These are phyloP conservation scores for Ascochyta fabae DNA, from an alignment of 2,329 filamentous ascomycete genomes.

Conservation along the genomic window DNA sequence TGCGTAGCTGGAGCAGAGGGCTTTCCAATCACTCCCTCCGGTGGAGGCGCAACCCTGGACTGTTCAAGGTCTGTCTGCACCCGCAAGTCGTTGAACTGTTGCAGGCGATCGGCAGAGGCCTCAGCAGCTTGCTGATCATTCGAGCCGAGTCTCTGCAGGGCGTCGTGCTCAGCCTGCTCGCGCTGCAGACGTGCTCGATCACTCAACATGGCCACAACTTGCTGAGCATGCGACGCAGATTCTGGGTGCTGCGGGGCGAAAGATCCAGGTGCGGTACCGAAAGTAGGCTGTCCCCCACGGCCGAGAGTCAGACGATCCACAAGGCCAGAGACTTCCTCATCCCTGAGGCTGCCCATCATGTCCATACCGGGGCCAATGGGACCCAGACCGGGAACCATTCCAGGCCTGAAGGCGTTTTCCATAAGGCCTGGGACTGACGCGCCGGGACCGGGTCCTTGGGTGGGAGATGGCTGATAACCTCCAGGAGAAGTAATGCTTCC, in stretches of 20 bases:
- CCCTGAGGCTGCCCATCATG: slow-evolving; percentile 58
- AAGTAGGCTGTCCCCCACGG: slow-evolving; percentile 56
- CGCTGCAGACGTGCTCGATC: slow-evolving; percentile 66
- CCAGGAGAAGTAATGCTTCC: slow-evolving; percentile 91
- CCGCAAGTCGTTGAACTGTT: slow-evolving; percentile 81
- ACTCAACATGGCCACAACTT: slow-evolving; percentile 66
- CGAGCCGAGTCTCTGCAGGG: slow-evolving; percentile 40
- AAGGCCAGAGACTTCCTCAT: slow-evolving; percentile 72
- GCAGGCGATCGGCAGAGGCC: slow-evolving; percentile 70
- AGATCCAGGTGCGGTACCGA: slow-evolving; percentile 54
- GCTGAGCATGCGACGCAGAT: slow-evolving; percentile 58
- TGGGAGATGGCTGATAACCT: slow-evolving; percentile 68
- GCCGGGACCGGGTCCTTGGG: slow-evolving; percentile 57
- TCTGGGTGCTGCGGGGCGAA: slow-evolving; percentile 58
- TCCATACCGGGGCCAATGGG: slow-evolving; percentile 55
- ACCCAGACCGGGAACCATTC: slow-evolving; percentile 50
- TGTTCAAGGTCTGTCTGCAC: slow-evolving; percentile 70
- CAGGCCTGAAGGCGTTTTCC: slow-evolving; percentile 61
- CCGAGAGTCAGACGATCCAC: slow-evolving; percentile 70
- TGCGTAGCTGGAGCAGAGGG: slow-evolving; percentile 31
- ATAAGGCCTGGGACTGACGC: slow-evolving; percentile 68
- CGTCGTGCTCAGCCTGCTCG: slow-evolving; percentile 65
- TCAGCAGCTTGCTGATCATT: slow-evolving; percentile 47
- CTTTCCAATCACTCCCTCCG: slow-evolving; percentile 49
- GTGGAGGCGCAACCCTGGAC: slow-evolving; percentile 30